phyloP scores from a whole-genome alignment of 106 monocot species.

The Dendrobium officinale region DNA sequence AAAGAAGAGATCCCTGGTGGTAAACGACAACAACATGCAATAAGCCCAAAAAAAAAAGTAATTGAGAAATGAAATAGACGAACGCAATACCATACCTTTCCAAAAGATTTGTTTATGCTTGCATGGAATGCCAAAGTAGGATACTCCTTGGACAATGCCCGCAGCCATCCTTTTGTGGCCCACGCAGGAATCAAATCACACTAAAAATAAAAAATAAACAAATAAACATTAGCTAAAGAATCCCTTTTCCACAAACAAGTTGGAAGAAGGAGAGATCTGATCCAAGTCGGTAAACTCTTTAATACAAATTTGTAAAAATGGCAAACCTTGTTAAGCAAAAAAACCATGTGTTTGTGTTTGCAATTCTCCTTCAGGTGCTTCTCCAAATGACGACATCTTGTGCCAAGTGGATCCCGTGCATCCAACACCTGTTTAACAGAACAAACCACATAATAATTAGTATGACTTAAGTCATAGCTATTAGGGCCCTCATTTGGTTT shows the following conservation, averaged over 20 bases:
- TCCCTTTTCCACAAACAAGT: not conserved
- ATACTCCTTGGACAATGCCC: constrained; percentile 71
- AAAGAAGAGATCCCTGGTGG: constrained; percentile 78
- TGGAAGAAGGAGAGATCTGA: not conserved
- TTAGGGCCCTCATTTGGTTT: not conserved
- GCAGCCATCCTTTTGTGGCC: constrained; percentile 95
- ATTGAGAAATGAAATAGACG: not conserved
- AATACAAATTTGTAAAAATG: not conserved
- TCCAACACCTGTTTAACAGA: constrained; percentile 63
- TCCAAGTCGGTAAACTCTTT: not conserved
- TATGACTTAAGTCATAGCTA: not conserved
- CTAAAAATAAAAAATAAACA: constrained; percentile 17
- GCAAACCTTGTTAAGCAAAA: constrained; percentile 85
- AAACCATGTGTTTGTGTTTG: constrained; percentile 91
- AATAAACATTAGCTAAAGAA: not conserved
- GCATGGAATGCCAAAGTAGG: constrained; percentile 97
- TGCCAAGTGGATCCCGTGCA: constrained; percentile 95
- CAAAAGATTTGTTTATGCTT: constrained; percentile 89
- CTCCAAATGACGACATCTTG: constrained; percentile 88
- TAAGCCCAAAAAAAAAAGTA: not conserved
- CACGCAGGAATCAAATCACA: constrained; percentile 97
- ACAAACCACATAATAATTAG: not conserved
- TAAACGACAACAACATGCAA: not conserved
- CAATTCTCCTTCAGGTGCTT: constrained; percentile 86
- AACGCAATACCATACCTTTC: constrained; percentile 46